Conservation (phyloP, 306 rosid species). For the Prunus dulcis region DNA sequence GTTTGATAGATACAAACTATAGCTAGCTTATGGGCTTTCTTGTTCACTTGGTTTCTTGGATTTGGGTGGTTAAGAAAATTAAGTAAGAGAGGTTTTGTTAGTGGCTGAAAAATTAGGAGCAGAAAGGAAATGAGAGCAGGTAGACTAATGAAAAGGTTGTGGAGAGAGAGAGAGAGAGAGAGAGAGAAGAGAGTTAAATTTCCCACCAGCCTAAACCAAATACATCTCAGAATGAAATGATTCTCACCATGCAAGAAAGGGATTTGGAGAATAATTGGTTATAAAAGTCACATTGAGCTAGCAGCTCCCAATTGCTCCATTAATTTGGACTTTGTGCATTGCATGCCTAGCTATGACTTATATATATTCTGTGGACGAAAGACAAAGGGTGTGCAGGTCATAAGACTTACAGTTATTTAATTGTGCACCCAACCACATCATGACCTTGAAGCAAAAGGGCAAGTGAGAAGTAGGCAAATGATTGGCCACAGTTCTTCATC, state of each 20-base stretch:
- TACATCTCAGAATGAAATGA: background rate
- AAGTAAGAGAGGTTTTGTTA: conserved; percentile 38
- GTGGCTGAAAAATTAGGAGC: conserved; percentile 29
- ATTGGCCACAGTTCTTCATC: background rate
- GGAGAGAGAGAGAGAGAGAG: conserved; percentile 1
- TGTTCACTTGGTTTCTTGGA: conserved; percentile 3
- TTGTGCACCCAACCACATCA: background rate
- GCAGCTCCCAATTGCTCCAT: background rate
- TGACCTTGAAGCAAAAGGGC: background rate
- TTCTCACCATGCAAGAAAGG: conserved; percentile 11
- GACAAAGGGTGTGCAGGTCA: background rate
- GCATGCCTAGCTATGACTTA: background rate
- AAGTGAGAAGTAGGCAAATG: background rate
- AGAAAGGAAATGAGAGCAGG: conserved; percentile 49
- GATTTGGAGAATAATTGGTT: background rate
- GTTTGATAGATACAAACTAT: conserved; percentile 19
- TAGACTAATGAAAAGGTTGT: conserved; percentile 39
- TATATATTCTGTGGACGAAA: background rate
- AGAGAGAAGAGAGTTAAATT: background rate
- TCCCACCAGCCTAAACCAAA: background rate
- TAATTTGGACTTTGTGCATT: background rate
- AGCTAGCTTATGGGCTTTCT: background rate
- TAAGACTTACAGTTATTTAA: background rate
- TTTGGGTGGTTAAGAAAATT: conserved; percentile 24
- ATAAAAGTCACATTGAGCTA: background rate